Percentiles rank a stretch among this genome's conserved stretches.
Evolutionary conservation across 345 rosid species (phyloP).

Genomic region (Capsella bursapastoris): DNA sequence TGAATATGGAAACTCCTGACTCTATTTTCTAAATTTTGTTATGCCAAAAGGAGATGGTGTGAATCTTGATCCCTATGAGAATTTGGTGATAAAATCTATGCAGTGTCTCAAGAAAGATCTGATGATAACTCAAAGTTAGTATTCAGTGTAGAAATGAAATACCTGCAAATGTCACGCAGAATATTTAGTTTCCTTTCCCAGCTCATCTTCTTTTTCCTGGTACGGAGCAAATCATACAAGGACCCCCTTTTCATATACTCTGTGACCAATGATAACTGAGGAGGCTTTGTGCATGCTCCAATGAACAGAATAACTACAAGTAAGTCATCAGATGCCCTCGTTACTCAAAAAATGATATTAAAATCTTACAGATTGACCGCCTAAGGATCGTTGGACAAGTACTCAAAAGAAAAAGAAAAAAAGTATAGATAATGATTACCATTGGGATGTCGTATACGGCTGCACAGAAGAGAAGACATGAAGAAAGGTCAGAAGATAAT

Average conservation of each 20-base stretch:
- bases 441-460: conserved; percentile 90
- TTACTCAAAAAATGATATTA: not conserved
- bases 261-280: conserved; percentile 76
- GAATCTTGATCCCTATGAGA: not conserved
- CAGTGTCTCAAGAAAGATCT: not conserved
- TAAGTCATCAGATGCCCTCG: conserved; percentile 15
- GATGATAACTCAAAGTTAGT: not conserved
- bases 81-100: not conserved
- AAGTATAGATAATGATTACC: conserved; percentile 52
- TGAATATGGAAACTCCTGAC: not conserved
- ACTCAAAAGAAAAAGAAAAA: not conserved
- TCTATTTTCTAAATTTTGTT: not conserved
- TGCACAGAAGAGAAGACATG: conserved; percentile 47
- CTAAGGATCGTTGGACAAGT: conserved; percentile 5
- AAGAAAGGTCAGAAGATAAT: conserved; percentile 45
- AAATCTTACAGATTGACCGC: conserved; percentile 8
- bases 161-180: conserved; percentile 93
- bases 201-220: conserved; percentile 54
- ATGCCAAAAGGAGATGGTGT: not conserved
- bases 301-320: conserved; percentile 80
- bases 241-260: conserved; percentile 90
- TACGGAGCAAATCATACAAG: conserved; percentile 66
- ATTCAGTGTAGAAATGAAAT: conserved; percentile 16
- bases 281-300: conserved; percentile 93
- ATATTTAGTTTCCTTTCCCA: conserved; percentile 71